Conservation (phyloP, 192 early-diverging fungal species). For the Chytriomyces sp. region DNA sequence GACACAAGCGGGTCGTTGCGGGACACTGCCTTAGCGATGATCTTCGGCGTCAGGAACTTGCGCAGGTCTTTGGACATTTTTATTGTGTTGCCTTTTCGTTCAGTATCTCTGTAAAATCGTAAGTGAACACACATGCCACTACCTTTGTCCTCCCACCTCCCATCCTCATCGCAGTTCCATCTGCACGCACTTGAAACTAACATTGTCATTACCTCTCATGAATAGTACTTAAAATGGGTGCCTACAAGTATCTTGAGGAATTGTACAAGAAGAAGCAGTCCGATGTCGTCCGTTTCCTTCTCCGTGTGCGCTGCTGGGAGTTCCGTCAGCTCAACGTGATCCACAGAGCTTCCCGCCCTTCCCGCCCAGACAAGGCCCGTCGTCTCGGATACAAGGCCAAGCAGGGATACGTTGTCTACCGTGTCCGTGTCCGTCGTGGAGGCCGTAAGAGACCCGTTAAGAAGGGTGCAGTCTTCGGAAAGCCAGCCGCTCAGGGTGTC, state of each 20-base stretch:
- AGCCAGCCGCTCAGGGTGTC: slow-evolving; percentile 97
- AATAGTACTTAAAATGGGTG: no score
- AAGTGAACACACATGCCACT: no score
- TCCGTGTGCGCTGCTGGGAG: slow-evolving; percentile 56
- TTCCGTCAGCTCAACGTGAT: slow-evolving; percentile 95
- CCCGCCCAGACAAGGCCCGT: slow-evolving; percentile 98
- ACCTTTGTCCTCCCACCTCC: no score
- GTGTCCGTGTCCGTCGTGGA: slow-evolving; percentile 98
- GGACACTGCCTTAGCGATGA: slow-evolving; percentile 30
- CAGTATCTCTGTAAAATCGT: not conserved
- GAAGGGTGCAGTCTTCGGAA: slow-evolving; percentile 99
- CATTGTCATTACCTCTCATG: no score
- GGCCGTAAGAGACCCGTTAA: slow-evolving; percentile 95
- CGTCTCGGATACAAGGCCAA: slow-evolving; percentile 99
- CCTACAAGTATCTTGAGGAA: slow-evolving; percentile 69
- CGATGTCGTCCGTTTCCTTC: slow-evolving; percentile 84
- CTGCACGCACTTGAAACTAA: no score
- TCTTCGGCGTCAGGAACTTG: slow-evolving; percentile 28
- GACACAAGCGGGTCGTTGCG: slow-evolving; percentile 34
- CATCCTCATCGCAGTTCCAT: no score
- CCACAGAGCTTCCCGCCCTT: slow-evolving; percentile 97
- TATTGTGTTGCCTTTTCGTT: not conserved
- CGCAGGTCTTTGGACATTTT: slow-evolving; percentile 25
- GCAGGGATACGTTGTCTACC: slow-evolving; percentile 99
- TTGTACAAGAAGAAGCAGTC: slow-evolving; percentile 99